Evolutionary conservation across 1,139 yeast species (phyloP).

Genomic region (Lodderomyces margitis): DNA sequence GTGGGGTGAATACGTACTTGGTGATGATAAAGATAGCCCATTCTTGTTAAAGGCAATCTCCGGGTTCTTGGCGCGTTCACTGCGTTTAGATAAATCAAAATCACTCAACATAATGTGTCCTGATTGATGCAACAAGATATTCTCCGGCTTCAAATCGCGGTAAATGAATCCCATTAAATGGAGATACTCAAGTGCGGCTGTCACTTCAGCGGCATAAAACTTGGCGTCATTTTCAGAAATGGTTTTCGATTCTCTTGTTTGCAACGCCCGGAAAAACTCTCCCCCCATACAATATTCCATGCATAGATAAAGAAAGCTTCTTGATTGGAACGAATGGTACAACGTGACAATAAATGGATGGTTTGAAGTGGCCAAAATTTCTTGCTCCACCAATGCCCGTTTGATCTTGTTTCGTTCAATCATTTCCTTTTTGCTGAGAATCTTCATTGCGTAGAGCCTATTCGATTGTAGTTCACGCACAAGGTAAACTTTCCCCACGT

Average conservation of each 20-base stretch:
- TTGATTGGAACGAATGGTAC: constrained; percentile 94
- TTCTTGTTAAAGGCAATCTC: constrained; percentile 31
- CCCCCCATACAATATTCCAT: constrained; percentile 99
- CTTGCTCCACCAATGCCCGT: constrained; percentile 94
- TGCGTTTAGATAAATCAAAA: constrained; percentile 91
- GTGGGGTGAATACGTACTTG: constrained; percentile 18
- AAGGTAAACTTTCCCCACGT: constrained; percentile 93
- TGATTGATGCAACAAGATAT: constrained; percentile 86
- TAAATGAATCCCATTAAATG: constrained; percentile 96
- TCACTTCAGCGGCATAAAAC: constrained; percentile 95
- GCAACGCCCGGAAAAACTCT: constrained; percentile 94
- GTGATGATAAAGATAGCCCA: constrained; percentile 18
- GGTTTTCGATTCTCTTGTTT: constrained; percentile 84
- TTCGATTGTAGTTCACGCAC: constrained; percentile 79
- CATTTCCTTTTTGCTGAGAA: constrained; percentile 88
- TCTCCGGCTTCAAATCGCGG: constrained; percentile 93
- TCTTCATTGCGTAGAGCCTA: constrained; percentile 88
- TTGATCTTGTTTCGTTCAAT: constrained; percentile 91
- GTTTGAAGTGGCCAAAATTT: constrained; percentile 88
- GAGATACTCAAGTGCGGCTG: constrained; percentile 93
- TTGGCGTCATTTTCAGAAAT: constrained; percentile 85
- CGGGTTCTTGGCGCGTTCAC: constrained; percentile 65
- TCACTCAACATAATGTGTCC: constrained; percentile 98
- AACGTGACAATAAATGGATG: constrained; percentile 97
- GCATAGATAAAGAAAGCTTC: constrained; percentile 87